phyloP scores from a whole-genome alignment of 805 yeast genomes.

The Yarrowia deformans region DNA sequence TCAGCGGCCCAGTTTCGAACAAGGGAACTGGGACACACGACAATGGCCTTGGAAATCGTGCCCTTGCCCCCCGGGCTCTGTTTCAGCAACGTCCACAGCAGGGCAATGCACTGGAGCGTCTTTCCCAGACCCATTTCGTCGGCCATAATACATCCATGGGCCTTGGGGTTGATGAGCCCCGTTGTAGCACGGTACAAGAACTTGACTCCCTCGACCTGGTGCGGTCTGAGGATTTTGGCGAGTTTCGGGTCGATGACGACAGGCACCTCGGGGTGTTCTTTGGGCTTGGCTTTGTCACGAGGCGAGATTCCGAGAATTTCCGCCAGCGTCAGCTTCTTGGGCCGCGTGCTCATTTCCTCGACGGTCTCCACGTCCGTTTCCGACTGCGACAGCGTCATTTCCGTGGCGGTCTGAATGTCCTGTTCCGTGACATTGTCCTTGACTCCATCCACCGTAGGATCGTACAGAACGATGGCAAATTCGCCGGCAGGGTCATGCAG shows the following conservation, averaged over 20 bases:
- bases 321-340: conserved; percentile 58
- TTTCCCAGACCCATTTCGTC: conserved; percentile 97
- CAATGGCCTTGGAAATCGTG: conserved; percentile 86
- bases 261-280: conserved; percentile 83
- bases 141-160: conserved; percentile 97
- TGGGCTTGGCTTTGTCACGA: conserved; percentile 53
- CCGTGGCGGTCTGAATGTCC: conserved; percentile 43
- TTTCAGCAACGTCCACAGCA: conserved; percentile 88
- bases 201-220: conserved; percentile 94
- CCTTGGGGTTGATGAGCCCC: conserved; percentile 68
- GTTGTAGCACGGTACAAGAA: conserved; percentile 90
- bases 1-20: conserved; percentile 98
- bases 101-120: conserved; percentile 84
- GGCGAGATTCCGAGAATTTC: conserved; percentile 75
- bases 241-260: conserved; percentile 93
- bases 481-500: conserved; percentile 95
- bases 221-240: conserved; percentile 87
- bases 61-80: conserved; percentile 88
- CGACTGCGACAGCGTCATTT: conserved; percentile 45
- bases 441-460: conserved; percentile 81
- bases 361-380: conserved; percentile 49
- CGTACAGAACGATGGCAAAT: conserved; percentile 91
- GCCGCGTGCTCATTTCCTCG: conserved; percentile 43
- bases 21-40: conserved; percentile 93
- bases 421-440: conserved; percentile 44